A percentile compares a stretch with the other conserved stretches of the same genome.
Conservation (phyloP, 2,329 filamentous ascomycete species). For the Fusarium humuli region DNA sequence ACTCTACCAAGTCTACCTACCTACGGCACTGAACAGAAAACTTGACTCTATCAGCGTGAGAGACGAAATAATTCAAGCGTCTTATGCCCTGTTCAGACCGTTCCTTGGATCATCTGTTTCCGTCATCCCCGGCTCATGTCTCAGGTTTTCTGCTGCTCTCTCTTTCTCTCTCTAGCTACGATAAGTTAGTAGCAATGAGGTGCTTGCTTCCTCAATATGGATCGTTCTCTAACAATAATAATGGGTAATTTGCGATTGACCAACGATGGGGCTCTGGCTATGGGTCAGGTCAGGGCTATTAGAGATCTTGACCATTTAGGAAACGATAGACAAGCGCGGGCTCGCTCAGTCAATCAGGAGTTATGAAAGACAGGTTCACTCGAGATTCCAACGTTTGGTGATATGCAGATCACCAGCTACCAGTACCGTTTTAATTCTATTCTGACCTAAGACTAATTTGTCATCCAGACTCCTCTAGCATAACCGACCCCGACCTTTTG, state of each 20-base stretch:
- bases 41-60: not conserved
- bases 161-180: not conserved
- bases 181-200: not conserved
- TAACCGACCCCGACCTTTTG: not conserved
- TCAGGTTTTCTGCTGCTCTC: not conserved
- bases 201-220: constrained; percentile 3
- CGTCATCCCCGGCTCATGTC: not conserved
- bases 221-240: constrained; percentile 6
- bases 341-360: constrained; percentile 12
- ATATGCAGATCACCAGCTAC: constrained; percentile 6
- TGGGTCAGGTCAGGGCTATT: constrained; percentile 19
- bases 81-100: not conserved
- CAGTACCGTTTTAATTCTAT: not conserved
- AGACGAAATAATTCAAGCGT: not conserved
- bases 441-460: not conserved
- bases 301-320: constrained; percentile 35
- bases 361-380: constrained; percentile 16
- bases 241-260: constrained; percentile 26
- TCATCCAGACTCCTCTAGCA: constrained; percentile 6
- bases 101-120: not conserved
- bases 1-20: not conserved
- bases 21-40: not conserved
- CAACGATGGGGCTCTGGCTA: constrained; percentile 14
- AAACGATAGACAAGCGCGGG: constrained; percentile 27
- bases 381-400: constrained; percentile 19